Evolutionary conservation across 257 asterid species (phyloP), one percentile per base, ranked within the genome.

Genomic region (Solanum gracilifrons): DNA sequence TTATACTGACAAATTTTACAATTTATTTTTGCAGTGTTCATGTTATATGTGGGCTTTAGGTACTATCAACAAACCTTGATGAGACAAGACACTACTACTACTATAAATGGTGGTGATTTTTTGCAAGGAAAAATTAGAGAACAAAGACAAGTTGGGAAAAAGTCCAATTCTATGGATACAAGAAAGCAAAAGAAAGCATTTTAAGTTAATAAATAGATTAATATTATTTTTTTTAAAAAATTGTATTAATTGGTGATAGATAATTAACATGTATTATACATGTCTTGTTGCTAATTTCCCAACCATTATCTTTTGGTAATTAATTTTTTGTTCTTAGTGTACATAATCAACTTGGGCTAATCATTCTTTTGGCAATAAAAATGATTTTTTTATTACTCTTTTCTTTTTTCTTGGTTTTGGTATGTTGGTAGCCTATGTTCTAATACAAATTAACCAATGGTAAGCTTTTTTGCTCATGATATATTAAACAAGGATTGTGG

Each of bases 41-140:
- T 97, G 98, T 51, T 95, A 41, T 93, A 92, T 85, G 99, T 93
- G 89, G 97, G 95, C 13, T 95, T 95, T 89, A 93, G 96, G 89
- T 94, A 91, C 90, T 95, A 95, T 87, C 96, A 95, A 71, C 93
- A 91, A 62, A 88, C 93, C 10, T 35, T 87, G 91, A 86, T 87
- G 60, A 74, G 85, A 60, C 95, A 91, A 13, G 93, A 90, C 36
- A 66, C 20, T 18, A 39, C 79, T 18, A 39, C 79, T 21, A 91
- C 62, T 55, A 20, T 55, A 55, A 55, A 69, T 39, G 25, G 11
- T 20, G 87, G 29, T 68, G 82, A 31, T 21, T 43, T 62, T 32
- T 77, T 41, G 62, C 84, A 77, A n/a, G 84, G 84, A 9, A 77
- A 72, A 74, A 85, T 25, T 48, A 90, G 85, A 88, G 91, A 69